These are phyloP conservation scores for Hansenula sp. DNA, from an alignment of 1,139 yeast species.

Conservation along the genomic window DNA sequence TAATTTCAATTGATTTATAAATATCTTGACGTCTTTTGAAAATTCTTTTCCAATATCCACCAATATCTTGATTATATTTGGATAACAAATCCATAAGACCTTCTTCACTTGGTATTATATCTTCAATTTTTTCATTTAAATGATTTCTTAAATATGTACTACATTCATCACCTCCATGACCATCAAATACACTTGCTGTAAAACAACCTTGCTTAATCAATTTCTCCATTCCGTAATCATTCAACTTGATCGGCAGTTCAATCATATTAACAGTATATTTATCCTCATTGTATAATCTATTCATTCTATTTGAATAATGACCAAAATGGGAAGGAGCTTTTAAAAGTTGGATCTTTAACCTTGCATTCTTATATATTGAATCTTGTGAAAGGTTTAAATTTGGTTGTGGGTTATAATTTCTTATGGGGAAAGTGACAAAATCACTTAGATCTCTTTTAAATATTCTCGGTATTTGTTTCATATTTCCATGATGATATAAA, in stretches of 20 bases:
- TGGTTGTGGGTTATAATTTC: neutral
- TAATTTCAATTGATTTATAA: constrained; percentile 38
- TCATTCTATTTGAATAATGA: constrained; percentile 72
- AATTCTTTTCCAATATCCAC: constrained; percentile 90
- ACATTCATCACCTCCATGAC: constrained; percentile 88
- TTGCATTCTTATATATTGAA: constrained; percentile 3
- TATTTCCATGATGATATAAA: constrained; percentile 1
- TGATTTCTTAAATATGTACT: constrained; percentile 53
- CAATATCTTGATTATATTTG: constrained; percentile 54
- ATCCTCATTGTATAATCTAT: constrained; percentile 80
- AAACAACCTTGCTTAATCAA: constrained; percentile 13
- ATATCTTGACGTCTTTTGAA: constrained; percentile 43
- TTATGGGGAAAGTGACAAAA: constrained; percentile 6
- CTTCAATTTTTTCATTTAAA: constrained; percentile 56
- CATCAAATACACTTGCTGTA: constrained; percentile 63
- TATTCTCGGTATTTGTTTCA: neutral
- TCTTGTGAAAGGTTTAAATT: constrained; percentile 1
- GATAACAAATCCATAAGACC: constrained; percentile 39
- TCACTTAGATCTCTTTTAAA: constrained; percentile 6
- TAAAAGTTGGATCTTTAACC: constrained; percentile 44
- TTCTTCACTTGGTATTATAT: constrained; percentile 26
- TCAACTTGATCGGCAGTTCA: constrained; percentile 30
- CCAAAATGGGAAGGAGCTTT: constrained; percentile 80
- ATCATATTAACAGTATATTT: constrained; percentile 40
- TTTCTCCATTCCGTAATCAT: constrained; percentile 27